Evolutionary conservation across 371 early-diverging fungal genomes (phyloP), one percentile per base, ranked within the genome.

Genomic region (Choanephora cucurbitarum): DNA sequence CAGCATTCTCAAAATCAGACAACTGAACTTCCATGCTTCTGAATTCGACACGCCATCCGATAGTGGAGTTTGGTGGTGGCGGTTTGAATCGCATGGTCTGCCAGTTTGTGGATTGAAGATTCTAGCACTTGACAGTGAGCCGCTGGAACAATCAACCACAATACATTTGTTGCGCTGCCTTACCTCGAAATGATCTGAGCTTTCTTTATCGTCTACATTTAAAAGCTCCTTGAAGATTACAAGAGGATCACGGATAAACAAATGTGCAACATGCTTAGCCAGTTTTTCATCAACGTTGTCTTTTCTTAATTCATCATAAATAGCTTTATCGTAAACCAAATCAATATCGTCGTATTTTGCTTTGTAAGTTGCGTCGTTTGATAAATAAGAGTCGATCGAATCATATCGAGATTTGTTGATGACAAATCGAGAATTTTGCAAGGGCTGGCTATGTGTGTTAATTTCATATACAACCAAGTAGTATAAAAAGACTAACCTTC

Each of bases 91-190:
- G 87, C 85, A 98, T 91, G 11, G 96, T 94, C 77, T 99, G 97
- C 99, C 99, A 99, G 74, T 99, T 99, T 49, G 99, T 99, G 21
- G 94, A 94, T 83, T 99, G 99, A 47, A 99, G 84, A 74, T 99
- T 99, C 83, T 94, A 57, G 28, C 28, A 7, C 28, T 28, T 28
- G 7, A 28, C 28, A 28, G 8, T 9, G 14, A 47, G 10, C 11
- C 37, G 14, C 9, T 7, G 6, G 15, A 44, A 23, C 49, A 44
- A n/a, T n/a, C 18, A 22, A 14, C 9, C 8, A n/a, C 11, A 7
- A 42, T 9, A 32, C 14, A 43, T 11, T 18, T 11, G 5, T 17
- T 39, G 19, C 42, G n/a, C 32, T 18, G n/a, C 17, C 57, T 44
- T 70, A 88, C 89, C 77, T 95, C 99, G 80, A 98, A 98, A 67